Conservation (phyloP, 495 filamentous ascomycete species). For the Aspergillus asperescens region DNA sequence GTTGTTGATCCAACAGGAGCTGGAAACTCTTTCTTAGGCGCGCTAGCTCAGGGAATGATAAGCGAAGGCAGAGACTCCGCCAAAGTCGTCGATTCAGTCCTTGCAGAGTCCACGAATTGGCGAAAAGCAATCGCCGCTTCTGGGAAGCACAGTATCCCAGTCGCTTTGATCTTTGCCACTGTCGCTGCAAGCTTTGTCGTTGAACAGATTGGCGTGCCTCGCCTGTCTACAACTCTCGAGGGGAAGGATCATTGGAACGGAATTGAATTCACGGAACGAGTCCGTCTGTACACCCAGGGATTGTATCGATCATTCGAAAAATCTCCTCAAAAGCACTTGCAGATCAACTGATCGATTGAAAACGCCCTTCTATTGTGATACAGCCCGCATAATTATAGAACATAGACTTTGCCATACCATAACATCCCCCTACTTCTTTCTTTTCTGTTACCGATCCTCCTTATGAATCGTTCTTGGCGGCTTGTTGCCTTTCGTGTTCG, state of each 20-base stretch:
- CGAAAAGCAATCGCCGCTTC: slow-evolving; percentile 23
- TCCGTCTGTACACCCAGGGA: slow-evolving; percentile 49
- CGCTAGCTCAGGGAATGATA: slow-evolving; percentile 68
- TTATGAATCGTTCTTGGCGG: slow-evolving; percentile 54
- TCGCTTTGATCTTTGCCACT: slow-evolving; percentile 72
- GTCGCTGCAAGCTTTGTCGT: slow-evolving; percentile 90
- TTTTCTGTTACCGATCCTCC: slow-evolving; percentile 4
- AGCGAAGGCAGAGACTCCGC: slow-evolving; percentile 43
- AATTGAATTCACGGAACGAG: slow-evolving; percentile 47
- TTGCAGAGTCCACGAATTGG: slow-evolving; percentile 33
- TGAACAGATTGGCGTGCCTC: slow-evolving; percentile 84
- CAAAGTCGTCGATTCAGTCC: slow-evolving; percentile 30
- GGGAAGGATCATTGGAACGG: slow-evolving; percentile 77
- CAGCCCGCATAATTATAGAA: slow-evolving; percentile 38
- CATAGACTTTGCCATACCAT: slow-evolving; percentile 29
- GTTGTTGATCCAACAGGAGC: slow-evolving; percentile 95
- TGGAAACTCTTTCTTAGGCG: slow-evolving; percentile 89
- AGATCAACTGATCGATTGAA: slow-evolving; percentile 43
- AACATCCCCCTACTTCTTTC: slow-evolving; percentile 19
- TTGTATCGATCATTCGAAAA: slow-evolving; percentile 44
- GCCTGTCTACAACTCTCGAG: slow-evolving; percentile 43
- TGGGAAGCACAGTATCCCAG: slow-evolving; percentile 46
- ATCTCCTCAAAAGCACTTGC: slow-evolving; percentile 40
- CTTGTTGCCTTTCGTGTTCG: slow-evolving; percentile 68
- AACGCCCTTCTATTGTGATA: slow-evolving; percentile 46